Base-by-base conservation (phyloP, 169 alveolate genomes). In the Theileria equi region DNA sequence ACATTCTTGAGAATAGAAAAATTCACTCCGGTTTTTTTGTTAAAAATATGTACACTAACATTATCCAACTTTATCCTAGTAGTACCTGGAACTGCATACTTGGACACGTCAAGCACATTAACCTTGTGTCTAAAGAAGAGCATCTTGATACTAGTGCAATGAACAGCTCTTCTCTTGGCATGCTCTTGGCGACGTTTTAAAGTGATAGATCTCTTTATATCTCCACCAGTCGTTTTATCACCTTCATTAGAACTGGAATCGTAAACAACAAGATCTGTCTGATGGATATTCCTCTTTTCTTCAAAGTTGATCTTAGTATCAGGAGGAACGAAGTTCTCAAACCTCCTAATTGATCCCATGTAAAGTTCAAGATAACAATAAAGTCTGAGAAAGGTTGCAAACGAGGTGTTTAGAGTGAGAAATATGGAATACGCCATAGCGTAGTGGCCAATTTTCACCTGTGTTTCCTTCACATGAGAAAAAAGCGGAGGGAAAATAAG, bases 181-280 rank as follows among this genome's bases (percentile, higher is more conserved):
- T n/a, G n/a, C n/a, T n/a, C n/a, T n/a, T n/a, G n/a, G n/a, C n/a
- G n/a, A n/a, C n/a, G n/a, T n/a, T n/a, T n/a, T n/a, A n/a, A n/a
- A n/a, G n/a, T n/a, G n/a, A n/a, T n/a, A n/a, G n/a, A n/a, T n/a
- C n/a, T n/a, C n/a, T n/a, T n/a, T n/a, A n/a, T n/a, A n/a, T n/a
- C n/a, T n/a, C n/a, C n/a, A n/a, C n/a, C n/a, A n/a, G n/a, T n/a
- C n/a, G n/a, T n/a, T n/a, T n/a, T n/a, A n/a, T n/a, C n/a, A n/a
- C n/a, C n/a, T n/a, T n/a, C n/a, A n/a, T n/a, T 13, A 38, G 13
- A 13, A 13, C 13, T 13, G n/a, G n/a, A 13, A 13, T 31, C 53
- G 67, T 3, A 44, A 52, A 60, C 4, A 44, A 60, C 40, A 40
- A 60, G 32, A 5, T 52, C 61, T 25, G 40, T 57, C 25, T 60